Conservation (phyloP, 768 basidiomycete genomes). For the Boletus pseudopeckii region DNA sequence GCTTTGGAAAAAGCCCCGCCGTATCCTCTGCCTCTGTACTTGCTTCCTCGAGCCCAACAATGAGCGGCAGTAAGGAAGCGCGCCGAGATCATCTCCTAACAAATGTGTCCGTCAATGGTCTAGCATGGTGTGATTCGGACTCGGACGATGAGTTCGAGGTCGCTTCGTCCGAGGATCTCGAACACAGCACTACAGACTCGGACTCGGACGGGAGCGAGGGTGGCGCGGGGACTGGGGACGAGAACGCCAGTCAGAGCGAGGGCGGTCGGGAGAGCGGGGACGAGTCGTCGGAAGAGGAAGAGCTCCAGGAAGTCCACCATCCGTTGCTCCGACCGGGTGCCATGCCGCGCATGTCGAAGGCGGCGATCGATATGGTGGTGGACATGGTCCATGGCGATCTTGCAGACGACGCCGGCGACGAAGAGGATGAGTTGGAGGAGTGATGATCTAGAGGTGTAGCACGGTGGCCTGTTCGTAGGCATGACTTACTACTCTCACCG, state of each 20-base stretch:
- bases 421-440: slow-evolving; percentile 51
- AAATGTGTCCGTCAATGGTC: slow-evolving; percentile 21
- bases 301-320: slow-evolving; percentile 54
- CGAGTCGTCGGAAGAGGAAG: slow-evolving; percentile 40
- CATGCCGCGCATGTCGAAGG: slow-evolving; percentile 65
- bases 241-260: slow-evolving; percentile 31
- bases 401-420: slow-evolving; percentile 32
- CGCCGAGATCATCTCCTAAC: slow-evolving; percentile 1
- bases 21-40: neutral
- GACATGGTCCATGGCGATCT: slow-evolving; percentile 58
- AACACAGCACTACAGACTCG: slow-evolving; percentile 35
- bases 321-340: slow-evolving; percentile 64
- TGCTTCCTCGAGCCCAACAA: neutral
- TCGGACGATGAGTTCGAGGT: slow-evolving; percentile 36
- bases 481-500: no score
- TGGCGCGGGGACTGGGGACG: slow-evolving; percentile 21
- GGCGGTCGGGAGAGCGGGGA: slow-evolving; percentile 36
- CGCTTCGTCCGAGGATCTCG: slow-evolving; percentile 41
- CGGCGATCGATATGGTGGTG: slow-evolving; percentile 61
- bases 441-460: slow-evolving; percentile 27
- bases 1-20: slow-evolving; percentile 45
- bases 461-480: no score
- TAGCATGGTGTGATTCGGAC: slow-evolving; percentile 34
- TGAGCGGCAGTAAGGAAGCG: slow-evolving; percentile 1
- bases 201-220: slow-evolving; percentile 33